Percentiles rank a stretch among this genome's conserved stretches.
phyloP scores from a whole-genome alignment of 345 rosid genomes.

The Carallia pectinifolia region DNA sequence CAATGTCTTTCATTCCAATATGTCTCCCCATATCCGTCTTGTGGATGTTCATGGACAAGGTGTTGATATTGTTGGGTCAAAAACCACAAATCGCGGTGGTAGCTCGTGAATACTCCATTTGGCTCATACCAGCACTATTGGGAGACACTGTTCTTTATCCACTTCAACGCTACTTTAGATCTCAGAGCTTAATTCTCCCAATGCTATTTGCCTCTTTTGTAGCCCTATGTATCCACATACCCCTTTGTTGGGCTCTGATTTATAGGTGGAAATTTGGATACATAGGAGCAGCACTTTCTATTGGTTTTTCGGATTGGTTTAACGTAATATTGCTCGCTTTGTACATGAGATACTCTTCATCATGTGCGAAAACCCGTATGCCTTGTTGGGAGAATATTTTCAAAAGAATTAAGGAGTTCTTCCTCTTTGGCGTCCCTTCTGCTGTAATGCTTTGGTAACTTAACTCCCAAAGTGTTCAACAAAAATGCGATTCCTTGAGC shows the following conservation, averaged over 20 bases:
- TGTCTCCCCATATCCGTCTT: conserved; percentile 41
- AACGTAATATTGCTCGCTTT: conserved; percentile 32
- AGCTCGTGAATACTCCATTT: conserved; percentile 33
- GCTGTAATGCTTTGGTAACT: conserved; percentile 38
- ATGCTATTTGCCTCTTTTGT: conserved; percentile 28
- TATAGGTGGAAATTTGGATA: conserved; percentile 30
- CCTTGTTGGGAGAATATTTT: conserved; percentile 23
- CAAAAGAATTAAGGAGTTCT: conserved; percentile 29
- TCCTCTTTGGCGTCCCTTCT: conserved; percentile 43
- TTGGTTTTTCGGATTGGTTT: conserved; percentile 45
- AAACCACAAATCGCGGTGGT: conserved; percentile 38
- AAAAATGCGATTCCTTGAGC: no score
- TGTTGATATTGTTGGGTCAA: conserved; percentile 35
- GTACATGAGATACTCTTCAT: conserved; percentile 33
- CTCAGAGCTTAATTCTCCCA: conserved; percentile 36
- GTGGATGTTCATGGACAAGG: conserved; percentile 48
- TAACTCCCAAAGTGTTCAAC: no score
- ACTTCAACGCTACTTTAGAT: conserved; percentile 27
- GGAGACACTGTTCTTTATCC: conserved; percentile 30
- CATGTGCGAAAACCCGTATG: conserved; percentile 37
- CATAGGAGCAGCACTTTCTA: conserved; percentile 43
- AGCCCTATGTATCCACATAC: conserved; percentile 28
- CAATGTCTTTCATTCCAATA: conserved; percentile 29
- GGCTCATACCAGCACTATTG: conserved; percentile 36
- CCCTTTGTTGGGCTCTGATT: conserved; percentile 40